Base-by-base conservation (phyloP, 2,329 filamentous ascomycete species). In the Thielaviopsis populi region DNA sequence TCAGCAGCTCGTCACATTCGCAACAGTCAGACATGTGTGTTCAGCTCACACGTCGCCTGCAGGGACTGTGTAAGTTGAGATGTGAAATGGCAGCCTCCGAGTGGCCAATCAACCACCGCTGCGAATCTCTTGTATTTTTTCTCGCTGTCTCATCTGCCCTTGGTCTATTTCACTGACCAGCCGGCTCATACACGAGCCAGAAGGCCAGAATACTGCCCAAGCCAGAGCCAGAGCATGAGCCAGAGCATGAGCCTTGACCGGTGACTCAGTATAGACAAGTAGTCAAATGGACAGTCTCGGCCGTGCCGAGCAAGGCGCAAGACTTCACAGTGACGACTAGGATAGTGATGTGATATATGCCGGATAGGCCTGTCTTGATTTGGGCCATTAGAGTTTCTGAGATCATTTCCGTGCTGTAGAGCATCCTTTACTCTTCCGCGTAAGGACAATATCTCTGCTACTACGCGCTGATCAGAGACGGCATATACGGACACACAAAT, bases 1-100 rank as follows among this genome's bases (percentile, higher is more conserved):
- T 59, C 58, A 76, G 70, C 66, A 70, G 74, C 1, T 68, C 68
- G 13, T 70, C 62, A 68, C 74, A 76, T 68, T 74, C 74, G n/a
- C n/a, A n/a, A 37, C 33, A 37, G 33, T 37, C 5, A 37, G 33
- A 37, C 33, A 37, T 37, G 33, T 37, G 33, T 37, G 33, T 10
- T 37, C 7, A 37, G 33, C 10, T 37, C 5, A 37, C 33, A 7
- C 8, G 33, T 8, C 5, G 33, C 5, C 33, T 37, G 33, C 33
- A 37, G 42, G n/a, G n/a, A 19, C 42, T 15, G 42, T 46, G 42
- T 46, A 46, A 46, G 42, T 46, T 19, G 42, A 19, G 15, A n/a
- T 6, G 42, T 46, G 15, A 5, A 46, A 19, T 19, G 42, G n/a
- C n/a, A 8, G 42, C 15, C 42, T 17, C 42, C n/a, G 42, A 46